Conservation (phyloP, 805 yeast species). For the Sugiyamaella marilandica region DNA sequence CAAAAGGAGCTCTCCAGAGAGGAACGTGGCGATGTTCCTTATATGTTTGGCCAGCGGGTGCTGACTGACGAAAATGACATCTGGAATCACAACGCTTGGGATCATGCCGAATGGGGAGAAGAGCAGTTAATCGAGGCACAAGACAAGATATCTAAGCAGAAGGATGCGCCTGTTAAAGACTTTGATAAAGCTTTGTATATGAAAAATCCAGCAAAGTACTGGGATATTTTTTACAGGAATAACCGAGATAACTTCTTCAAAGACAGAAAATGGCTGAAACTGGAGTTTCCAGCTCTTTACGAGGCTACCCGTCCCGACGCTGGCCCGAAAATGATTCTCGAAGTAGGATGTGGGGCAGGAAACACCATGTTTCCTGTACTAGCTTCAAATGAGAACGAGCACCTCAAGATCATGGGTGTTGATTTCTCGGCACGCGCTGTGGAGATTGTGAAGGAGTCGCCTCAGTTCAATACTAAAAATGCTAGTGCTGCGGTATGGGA, state of each 20-base stretch:
- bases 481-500: constrained; percentile 95
- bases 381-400: constrained; percentile 74
- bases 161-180: constrained; percentile 78
- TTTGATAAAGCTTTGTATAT: constrained; percentile 75
- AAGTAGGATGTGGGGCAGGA: constrained; percentile 98
- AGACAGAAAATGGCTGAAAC: constrained; percentile 92
- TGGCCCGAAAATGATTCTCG: constrained; percentile 71
- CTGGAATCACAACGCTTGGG: constrained; percentile 93
- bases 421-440: constrained; percentile 91
- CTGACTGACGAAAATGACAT: constrained; percentile 67
- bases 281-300: constrained; percentile 85
- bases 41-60: constrained; percentile 83
- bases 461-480: constrained; percentile 50
- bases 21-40: constrained; percentile 74
- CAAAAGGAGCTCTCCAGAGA: constrained; percentile 31
- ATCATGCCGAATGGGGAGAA: constrained; percentile 96
- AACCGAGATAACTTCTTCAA: constrained; percentile 92
- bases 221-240: constrained; percentile 92
- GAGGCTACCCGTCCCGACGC: constrained; percentile 69
- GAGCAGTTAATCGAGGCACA: constrained; percentile 76
- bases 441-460: constrained; percentile 67
- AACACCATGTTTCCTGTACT: constrained; percentile 91
- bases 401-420: constrained; percentile 71
- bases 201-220: constrained; percentile 82
- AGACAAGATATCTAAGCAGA: constrained; percentile 67